phyloP scores from a whole-genome alignment of 768 basidiomycete genomes.

The Boletus reticuloceps region DNA sequence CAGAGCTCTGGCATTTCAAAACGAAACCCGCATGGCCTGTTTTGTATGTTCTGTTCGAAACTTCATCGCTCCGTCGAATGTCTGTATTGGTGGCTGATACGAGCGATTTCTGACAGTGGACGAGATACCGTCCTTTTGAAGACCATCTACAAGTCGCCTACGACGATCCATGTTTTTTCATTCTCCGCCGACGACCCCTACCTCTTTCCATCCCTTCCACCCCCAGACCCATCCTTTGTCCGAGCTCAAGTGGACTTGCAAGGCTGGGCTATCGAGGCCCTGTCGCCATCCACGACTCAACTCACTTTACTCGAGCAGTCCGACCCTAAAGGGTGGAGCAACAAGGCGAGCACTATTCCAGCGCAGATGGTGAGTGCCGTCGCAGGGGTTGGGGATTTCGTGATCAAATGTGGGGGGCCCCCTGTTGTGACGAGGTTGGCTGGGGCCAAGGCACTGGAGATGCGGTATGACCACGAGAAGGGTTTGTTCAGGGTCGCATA shows the following conservation, averaged over 20 bases:
- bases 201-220: slow-evolving; percentile 74
- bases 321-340: slow-evolving; percentile 96
- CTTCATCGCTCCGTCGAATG: slow-evolving; percentile 6
- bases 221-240: slow-evolving; percentile 72
- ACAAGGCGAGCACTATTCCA: slow-evolving; percentile 84
- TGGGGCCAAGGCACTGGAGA: slow-evolving; percentile 69
- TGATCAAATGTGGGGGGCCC: slow-evolving; percentile 93
- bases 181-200: slow-evolving; percentile 91
- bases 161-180: slow-evolving; percentile 90
- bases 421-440: slow-evolving; percentile 84
- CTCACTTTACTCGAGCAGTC: slow-evolving; percentile 95
- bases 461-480: slow-evolving; percentile 87
- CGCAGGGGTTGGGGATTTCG: slow-evolving; percentile 92
- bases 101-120: slow-evolving; percentile 52
- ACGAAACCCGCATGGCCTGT: slow-evolving; percentile 92
- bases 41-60: slow-evolving; percentile 54
- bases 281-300: slow-evolving; percentile 92
- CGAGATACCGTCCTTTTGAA: slow-evolving; percentile 88
- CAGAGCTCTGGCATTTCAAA: slow-evolving; percentile 92
- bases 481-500: slow-evolving; percentile 82
- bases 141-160: slow-evolving; percentile 96
- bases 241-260: slow-evolving; percentile 97
- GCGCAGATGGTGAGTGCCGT: slow-evolving; percentile 89
- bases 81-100: not conserved
- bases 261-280: slow-evolving; percentile 94